Evolutionary conservation across 805 yeast genomes (phyloP), one percentile per base, ranked within the genome.

Genomic region (Spathaspora boniae): DNA sequence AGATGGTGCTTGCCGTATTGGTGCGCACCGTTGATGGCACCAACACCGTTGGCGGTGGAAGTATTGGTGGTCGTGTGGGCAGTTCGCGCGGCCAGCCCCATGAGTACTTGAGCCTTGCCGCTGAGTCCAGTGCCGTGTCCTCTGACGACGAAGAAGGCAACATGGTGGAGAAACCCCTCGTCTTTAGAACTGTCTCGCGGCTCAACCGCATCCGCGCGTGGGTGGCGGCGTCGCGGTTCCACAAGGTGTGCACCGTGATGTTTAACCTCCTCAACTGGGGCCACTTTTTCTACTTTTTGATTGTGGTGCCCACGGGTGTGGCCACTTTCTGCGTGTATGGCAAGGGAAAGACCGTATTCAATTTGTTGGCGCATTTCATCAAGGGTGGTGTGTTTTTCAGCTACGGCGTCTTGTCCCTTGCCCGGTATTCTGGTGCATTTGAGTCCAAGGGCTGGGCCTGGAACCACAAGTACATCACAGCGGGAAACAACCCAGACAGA

Each of bases 341-440:
- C 26, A 62, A 75, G 58, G 89, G 78, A 3, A 53, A 48, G 9
- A 66, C 67, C 15, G 81, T 89, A 9, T 91, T 86, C 65, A 87
- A 86, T 48, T 59, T 91, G 34, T 70, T 91, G 38, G 98, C 98
- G 2, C 98, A 91, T 60, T 86, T 87, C 72, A 91, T 91, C 58
- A 91, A 91, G 60, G 98, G 98, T 41, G 93, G 91, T 17, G 93
- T 91, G 2, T 91, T 91, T 54, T 70, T 87, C 40, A 44, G 70
- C 4, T 63, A 84, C 26, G 98, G 98, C 15, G 42, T 89, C 6
- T 54, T 88, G 5, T 74, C 95, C n/a, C 68, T 93, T 26, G 84
- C 88, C 1, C 77, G 98, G 48, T 89, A 85, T 58, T 78, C 87
- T 49, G 98, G 98, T 3, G 85, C 82, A 9, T 86, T 82, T 49